These are phyloP conservation scores for Aspergillus transmontanensis DNA, from an alignment of 2,329 filamentous ascomycete genomes.

Conservation along the genomic window DNA sequence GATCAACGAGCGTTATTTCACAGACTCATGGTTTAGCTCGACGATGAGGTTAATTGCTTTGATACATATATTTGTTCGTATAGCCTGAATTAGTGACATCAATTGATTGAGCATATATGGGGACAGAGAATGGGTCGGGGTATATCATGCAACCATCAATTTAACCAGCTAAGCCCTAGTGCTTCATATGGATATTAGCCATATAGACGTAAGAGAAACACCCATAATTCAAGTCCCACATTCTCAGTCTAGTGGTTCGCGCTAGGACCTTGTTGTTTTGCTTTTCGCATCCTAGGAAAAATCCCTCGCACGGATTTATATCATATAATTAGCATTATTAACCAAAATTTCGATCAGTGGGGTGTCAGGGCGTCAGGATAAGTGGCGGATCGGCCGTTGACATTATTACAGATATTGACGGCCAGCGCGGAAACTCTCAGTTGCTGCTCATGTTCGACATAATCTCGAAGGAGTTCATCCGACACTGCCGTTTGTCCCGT, in stretches of 20 bases:
- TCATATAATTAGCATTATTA: neutral
- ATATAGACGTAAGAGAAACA: neutral
- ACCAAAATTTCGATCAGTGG: neutral
- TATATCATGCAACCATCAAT: conserved; percentile 1
- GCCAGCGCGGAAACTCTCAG: neutral
- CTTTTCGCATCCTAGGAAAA: neutral
- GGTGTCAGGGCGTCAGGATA: neutral
- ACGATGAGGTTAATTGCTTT: neutral
- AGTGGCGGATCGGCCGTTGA: neutral
- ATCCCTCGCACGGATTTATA: neutral
- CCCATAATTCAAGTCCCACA: neutral
- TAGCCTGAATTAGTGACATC: neutral
- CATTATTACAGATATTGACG: neutral
- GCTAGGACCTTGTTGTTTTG: neutral
- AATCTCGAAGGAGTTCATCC: neutral
- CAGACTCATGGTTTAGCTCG: neutral
- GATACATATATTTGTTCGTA: neutral
- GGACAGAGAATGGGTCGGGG: neutral
- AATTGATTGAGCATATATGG: neutral
- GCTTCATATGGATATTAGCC: neutral
- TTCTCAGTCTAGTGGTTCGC: neutral
- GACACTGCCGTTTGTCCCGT: neutral
- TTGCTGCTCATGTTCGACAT: neutral
- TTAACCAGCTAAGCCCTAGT: neutral
- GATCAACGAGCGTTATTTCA: neutral